Conservation (phyloP, 2,329 filamentous ascomycete species). For the Orbilia oligospora region DNA sequence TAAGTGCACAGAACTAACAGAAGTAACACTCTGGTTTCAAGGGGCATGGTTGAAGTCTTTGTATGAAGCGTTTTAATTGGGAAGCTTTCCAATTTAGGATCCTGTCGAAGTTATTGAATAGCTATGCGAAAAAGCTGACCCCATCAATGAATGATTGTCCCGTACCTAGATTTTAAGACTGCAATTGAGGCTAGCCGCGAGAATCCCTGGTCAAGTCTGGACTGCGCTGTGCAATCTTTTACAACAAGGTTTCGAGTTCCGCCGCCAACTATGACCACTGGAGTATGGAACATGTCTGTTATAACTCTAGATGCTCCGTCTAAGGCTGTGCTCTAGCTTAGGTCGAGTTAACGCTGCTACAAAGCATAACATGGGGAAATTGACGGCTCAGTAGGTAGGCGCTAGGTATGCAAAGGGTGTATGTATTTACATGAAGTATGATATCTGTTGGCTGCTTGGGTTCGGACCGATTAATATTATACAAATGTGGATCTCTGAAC, state of each 20-base stretch:
- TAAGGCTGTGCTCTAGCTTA: not conserved
- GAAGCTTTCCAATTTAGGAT: not conserved
- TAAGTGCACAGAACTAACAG: conserved; percentile 9
- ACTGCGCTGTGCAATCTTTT: not conserved
- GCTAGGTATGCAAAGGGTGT: not conserved
- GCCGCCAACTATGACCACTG: not conserved
- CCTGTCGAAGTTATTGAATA: not conserved
- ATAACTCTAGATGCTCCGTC: not conserved
- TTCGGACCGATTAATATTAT: not conserved
- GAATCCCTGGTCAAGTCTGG: no score
- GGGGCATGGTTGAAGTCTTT: not conserved
- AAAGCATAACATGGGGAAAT: not conserved
- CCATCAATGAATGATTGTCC: no score
- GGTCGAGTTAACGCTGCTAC: not conserved
- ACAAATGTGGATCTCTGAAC: not conserved
- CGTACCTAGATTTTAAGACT: no score
- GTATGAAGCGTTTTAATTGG: not conserved
- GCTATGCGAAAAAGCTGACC: no score
- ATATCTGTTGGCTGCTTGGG: not conserved
- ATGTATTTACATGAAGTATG: not conserved
- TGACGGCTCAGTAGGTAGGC: not conserved
- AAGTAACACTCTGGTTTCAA: conserved; percentile 10
- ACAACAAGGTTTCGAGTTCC: not conserved
- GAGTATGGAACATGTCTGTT: conserved; percentile 2
- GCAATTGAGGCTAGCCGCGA: not conserved